These are phyloP conservation scores for Secale cereale DNA, from an alignment of 176 grass and related monocot genomes.

Conservation along the genomic window DNA sequence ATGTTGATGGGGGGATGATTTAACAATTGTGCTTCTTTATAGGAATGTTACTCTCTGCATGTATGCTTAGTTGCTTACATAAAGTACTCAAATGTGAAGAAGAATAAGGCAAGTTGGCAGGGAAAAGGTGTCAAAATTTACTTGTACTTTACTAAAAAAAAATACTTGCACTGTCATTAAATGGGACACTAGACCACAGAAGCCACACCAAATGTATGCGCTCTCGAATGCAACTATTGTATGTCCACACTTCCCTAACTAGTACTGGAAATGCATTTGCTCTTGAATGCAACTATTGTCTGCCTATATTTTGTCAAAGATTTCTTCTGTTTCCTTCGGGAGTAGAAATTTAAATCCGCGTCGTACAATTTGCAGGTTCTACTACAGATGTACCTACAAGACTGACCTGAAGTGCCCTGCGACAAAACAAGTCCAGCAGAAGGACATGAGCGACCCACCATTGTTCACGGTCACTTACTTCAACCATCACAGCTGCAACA, in stretches of 20 bases:
- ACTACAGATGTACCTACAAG: conserved; percentile 68
- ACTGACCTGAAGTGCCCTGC: conserved; percentile 54
- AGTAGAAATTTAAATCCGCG: background rate
- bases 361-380: conserved; percentile 38
- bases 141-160: too few relatives aligned
- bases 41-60: background rate
- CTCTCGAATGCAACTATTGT: background rate
- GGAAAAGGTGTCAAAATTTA: background rate
- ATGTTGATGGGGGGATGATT: background rate
- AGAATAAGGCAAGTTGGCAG: conserved; percentile 28
- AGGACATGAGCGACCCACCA: conserved; percentile 38
- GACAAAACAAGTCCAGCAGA: conserved; percentile 60
- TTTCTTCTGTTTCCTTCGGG: background rate
- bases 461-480: conserved; percentile 49
- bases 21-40: background rate
- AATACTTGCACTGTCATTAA: background rate
- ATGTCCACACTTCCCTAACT: background rate
- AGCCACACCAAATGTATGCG: background rate
- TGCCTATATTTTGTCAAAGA: background rate
- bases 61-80: background rate
- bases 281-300: background rate
- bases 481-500: conserved; percentile 53
- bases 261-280: background rate
- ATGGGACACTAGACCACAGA: background rate
- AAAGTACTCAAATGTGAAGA: background rate